Percentiles rank a stretch among this genome's conserved stretches.
phyloP scores from a whole-genome alignment of 2,329 filamentous ascomycete species.

The Nigrograna mackinnonii region DNA sequence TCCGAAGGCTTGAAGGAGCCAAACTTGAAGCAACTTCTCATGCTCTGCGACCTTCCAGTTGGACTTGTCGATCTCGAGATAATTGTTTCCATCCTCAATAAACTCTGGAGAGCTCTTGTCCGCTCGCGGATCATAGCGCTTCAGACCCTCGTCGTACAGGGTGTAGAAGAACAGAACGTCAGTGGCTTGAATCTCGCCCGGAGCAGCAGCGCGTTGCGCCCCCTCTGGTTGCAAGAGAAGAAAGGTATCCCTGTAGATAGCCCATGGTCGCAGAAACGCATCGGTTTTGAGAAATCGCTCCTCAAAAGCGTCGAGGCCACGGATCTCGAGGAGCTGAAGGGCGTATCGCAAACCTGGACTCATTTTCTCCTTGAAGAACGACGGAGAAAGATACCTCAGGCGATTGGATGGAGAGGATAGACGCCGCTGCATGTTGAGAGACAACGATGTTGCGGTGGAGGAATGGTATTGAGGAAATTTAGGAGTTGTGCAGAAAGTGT shows the following conservation, averaged over 20 bases:
- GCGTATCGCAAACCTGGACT: conserved; percentile 8
- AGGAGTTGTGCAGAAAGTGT: no score
- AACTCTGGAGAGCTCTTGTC: conserved; percentile 15
- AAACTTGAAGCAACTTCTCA: conserved; percentile 36
- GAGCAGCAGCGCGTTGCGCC: conserved; percentile 10
- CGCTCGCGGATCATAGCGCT: conserved; percentile 28
- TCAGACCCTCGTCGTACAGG: conserved; percentile 26
- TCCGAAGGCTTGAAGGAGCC: conserved; percentile 34
- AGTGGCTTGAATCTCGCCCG: conserved; percentile 16
- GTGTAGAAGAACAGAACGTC: conserved; percentile 38
- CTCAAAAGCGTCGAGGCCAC: conserved; percentile 24
- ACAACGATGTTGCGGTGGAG: no score
- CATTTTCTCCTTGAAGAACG: neutral
- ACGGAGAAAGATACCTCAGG: neutral
- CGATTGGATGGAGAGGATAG: no score
- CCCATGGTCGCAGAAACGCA: conserved; percentile 36
- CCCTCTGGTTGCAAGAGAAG: conserved; percentile 20
- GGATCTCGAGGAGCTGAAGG: conserved; percentile 25
- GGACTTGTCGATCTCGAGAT: conserved; percentile 27
- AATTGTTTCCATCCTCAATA: conserved; percentile 11
- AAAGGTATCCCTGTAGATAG: conserved; percentile 30
- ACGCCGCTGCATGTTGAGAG: no score
- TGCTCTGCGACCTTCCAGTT: conserved; percentile 27
- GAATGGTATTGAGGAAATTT: no score
- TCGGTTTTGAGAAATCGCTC: conserved; percentile 27